These are phyloP conservation scores for Cordyceps cicadae DNA, from an alignment of 2,329 filamentous ascomycete genomes.

Conservation along the genomic window DNA sequence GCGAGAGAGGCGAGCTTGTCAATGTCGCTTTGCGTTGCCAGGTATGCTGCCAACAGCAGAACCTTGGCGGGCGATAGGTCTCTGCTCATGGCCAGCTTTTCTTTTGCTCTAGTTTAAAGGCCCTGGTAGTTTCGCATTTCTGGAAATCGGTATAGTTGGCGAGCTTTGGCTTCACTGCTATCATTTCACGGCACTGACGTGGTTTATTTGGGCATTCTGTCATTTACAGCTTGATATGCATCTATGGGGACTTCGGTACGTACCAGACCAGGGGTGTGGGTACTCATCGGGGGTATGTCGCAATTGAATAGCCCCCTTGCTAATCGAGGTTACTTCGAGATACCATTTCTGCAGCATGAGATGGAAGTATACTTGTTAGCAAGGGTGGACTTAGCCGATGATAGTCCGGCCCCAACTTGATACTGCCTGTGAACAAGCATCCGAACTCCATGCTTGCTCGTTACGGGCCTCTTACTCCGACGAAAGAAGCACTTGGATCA, in stretches of 20 bases:
- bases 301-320: background rate
- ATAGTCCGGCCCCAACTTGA: background rate
- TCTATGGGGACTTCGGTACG: background rate
- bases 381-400: background rate
- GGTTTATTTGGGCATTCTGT: background rate
- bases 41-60: conserved; percentile 63
- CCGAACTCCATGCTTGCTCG: background rate
- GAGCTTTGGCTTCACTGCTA: too few relatives aligned
- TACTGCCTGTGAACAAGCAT: background rate
- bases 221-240: conserved; percentile 5
- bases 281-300: background rate
- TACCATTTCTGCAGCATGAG: fast-evolving
- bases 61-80: conserved; percentile 57
- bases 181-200: background rate
- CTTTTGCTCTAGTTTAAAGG: background rate
- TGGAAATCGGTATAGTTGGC: background rate
- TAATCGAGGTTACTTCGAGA: background rate
- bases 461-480: background rate
- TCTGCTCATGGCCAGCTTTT: conserved; percentile 8
- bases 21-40: conserved; percentile 59
- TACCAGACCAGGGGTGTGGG: background rate
- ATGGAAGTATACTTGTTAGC: background rate
- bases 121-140: background rate
- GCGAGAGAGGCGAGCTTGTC: conserved; percentile 52
- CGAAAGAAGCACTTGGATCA: conserved; percentile 13